A percentile compares a stretch with the other conserved stretches of the same genome.
Evolutionary conservation across 1,284 basidiomycete species (phyloP).

Genomic region (Ustilago nuda): DNA sequence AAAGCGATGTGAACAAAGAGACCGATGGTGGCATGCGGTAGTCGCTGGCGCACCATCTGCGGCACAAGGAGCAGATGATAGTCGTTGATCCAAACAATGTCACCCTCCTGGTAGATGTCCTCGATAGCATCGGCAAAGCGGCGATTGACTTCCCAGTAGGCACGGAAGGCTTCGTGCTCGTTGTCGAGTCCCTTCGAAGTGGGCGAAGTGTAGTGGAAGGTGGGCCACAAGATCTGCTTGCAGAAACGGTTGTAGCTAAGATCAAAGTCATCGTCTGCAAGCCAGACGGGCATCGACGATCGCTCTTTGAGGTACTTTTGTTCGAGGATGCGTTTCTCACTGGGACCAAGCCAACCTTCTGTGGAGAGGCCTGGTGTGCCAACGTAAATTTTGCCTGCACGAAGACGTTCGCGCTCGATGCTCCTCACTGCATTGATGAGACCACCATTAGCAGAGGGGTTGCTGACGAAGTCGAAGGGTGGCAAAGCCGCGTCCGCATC

Average conservation of each 20-base stretch:
- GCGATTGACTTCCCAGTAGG: conserved; percentile 84
- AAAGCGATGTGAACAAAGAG: conserved; percentile 92
- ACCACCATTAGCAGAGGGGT: conserved; percentile 67
- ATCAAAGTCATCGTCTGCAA: conserved; percentile 75
- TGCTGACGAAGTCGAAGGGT: conserved; percentile 61
- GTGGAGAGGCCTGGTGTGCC: conserved; percentile 63
- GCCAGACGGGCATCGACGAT: conserved; percentile 80
- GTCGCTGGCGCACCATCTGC: conserved; percentile 76
- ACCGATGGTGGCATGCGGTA: conserved; percentile 80
- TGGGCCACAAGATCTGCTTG: conserved; percentile 90
- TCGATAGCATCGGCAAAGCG: conserved; percentile 84
- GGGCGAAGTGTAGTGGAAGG: conserved; percentile 85
- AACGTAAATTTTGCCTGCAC: conserved; percentile 61
- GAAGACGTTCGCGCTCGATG: conserved; percentile 55
- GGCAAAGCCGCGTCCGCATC: conserved; percentile 31
- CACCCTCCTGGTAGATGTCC: conserved; percentile 80
- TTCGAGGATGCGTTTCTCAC: conserved; percentile 74
- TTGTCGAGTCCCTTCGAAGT: conserved; percentile 84
- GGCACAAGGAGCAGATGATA: conserved; percentile 87
- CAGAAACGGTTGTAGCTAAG: conserved; percentile 87
- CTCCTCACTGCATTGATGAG: conserved; percentile 67
- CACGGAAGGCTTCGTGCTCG: conserved; percentile 79
- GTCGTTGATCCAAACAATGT: conserved; percentile 75
- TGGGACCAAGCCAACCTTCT: conserved; percentile 58
- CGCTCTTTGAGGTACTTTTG: conserved; percentile 74